phyloP scores from a whole-genome alignment of 2,329 filamentous ascomycete genomes.

The Plectosphaerella cucumerina region DNA sequence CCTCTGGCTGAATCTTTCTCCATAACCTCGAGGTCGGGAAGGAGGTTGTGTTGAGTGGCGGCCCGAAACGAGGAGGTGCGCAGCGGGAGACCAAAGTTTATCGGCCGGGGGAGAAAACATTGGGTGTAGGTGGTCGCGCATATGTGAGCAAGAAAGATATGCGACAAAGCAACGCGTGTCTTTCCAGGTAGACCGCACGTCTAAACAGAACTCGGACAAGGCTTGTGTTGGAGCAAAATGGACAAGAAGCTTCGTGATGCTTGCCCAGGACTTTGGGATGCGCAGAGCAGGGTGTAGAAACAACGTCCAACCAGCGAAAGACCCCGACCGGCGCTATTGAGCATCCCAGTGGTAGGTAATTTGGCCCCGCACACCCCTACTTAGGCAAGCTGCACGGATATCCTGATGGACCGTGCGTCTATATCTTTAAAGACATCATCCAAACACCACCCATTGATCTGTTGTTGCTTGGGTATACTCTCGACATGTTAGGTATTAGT shows the following conservation, averaged over 20 bases:
- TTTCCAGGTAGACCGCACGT: not conserved
- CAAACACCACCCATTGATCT: too few relatives aligned
- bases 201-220: constrained; percentile 1
- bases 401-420: too few relatives aligned
- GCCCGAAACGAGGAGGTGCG: not conserved
- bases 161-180: constrained; percentile 8
- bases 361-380: too few relatives aligned
- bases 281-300: too few relatives aligned
- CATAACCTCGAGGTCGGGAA: constrained; percentile 2
- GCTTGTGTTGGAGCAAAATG: not conserved
- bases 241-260: constrained; percentile 2
- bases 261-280: not conserved
- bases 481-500: too few relatives aligned
- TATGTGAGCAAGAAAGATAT: constrained; percentile 6
- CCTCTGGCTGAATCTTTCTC: not conserved
- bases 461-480: too few relatives aligned
- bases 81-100: constrained; percentile 1
- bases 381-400: too few relatives aligned
- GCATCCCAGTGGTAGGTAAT: too few relatives aligned
- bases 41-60: not conserved
- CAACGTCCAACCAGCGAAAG: too few relatives aligned
- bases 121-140: constrained; percentile 6
- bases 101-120: constrained; percentile 11
- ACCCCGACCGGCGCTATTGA: too few relatives aligned
- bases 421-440: too few relatives aligned